These are phyloP conservation scores for Cucurbita maxima DNA, from an alignment of 306 rosid species.

Conservation along the genomic window DNA sequence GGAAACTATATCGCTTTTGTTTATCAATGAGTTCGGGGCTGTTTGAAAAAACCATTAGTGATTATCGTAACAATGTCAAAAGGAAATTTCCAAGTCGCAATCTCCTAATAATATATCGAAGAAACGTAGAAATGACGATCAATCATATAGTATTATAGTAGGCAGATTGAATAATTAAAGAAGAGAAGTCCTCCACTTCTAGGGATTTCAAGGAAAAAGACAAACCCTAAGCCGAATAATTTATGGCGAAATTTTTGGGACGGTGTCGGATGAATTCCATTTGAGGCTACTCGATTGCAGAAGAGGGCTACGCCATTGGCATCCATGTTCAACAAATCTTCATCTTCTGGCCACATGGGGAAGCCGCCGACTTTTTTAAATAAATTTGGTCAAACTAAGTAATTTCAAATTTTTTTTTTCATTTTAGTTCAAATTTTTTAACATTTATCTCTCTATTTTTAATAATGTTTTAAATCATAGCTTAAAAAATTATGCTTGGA, in stretches of 20 bases:
- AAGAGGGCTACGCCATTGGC: not conserved
- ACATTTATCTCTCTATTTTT: too few relatives aligned
- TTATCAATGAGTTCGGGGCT: not conserved
- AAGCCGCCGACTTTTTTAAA: not conserved
- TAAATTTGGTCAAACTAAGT: not conserved
- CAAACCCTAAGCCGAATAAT: not conserved
- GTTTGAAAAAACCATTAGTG: not conserved
- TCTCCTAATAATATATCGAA: not conserved
- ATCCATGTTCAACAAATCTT: not conserved
- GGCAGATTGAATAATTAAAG: not conserved
- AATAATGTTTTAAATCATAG: too few relatives aligned
- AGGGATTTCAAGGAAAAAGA: not conserved
- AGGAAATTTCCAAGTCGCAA: not conserved
- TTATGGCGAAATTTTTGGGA: not conserved
- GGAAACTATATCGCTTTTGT: not conserved
- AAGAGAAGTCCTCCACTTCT: not conserved
- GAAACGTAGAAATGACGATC: not conserved
- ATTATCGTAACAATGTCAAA: not conserved
- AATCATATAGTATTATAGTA: not conserved
- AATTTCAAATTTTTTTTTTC: too few relatives aligned
- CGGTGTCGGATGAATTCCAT: not conserved
- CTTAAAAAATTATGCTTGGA: too few relatives aligned
- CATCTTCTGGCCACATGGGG: not conserved
- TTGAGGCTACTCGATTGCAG: not conserved
- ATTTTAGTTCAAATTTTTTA: too few relatives aligned